These are phyloP conservation scores for Ajuga chamaepitys DNA, from an alignment of 257 asterid species.

Conservation along the genomic window DNA sequence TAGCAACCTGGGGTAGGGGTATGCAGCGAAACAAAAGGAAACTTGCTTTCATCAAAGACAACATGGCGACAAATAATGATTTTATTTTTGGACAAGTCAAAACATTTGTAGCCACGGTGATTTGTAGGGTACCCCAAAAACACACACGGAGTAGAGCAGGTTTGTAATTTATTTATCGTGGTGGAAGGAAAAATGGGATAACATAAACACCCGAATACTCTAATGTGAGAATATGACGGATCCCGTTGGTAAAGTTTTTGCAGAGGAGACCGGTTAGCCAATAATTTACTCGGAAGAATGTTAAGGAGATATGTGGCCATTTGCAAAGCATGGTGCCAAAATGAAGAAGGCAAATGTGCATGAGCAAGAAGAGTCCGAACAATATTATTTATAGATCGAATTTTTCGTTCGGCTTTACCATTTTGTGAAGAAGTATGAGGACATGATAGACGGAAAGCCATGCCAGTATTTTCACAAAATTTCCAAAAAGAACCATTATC, in stretches of 20 bases:
- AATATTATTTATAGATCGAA: not conserved
- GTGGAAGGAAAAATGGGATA: not conserved
- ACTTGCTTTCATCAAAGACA: not conserved
- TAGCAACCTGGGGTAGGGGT: not conserved
- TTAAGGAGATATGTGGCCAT: not conserved
- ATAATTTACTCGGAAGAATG: not conserved
- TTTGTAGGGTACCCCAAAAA: not conserved
- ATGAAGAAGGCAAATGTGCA: not conserved
- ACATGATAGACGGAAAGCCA: not conserved
- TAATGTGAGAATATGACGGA: not conserved
- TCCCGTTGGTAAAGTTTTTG: not conserved
- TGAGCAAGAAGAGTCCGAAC: not conserved
- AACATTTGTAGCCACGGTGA: not conserved
- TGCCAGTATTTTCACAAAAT: not conserved
- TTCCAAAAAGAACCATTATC: not conserved
- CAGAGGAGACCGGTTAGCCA: not conserved
- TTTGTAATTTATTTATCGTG: not conserved
- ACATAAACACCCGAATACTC: not conserved
- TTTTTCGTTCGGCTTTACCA: not conserved
- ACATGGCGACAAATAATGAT: not conserved
- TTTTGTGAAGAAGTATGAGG: not conserved
- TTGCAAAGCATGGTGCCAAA: not conserved
- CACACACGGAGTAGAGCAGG: not conserved
- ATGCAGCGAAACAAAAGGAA: not conserved
- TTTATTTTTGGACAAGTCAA: not conserved